Percentiles rank a stretch among this genome's conserved stretches.
Conservation (phyloP, 192 early-diverging fungal genomes). For the Coemansia aciculifera region DNA sequence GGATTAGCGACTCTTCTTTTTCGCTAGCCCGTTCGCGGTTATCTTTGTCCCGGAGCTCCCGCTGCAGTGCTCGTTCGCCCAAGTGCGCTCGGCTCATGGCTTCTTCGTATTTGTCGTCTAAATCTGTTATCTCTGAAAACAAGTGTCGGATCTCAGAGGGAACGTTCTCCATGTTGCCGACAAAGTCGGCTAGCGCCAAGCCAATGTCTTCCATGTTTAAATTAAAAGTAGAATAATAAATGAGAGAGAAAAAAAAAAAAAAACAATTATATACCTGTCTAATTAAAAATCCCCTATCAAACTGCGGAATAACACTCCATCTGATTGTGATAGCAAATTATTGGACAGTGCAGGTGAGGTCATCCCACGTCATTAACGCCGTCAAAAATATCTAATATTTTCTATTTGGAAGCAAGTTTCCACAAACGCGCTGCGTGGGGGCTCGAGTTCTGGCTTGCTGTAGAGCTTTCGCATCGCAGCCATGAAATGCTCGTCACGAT, state of each 20-base stretch:
- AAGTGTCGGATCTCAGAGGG: constrained; percentile 51
- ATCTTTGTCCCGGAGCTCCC: constrained; percentile 22
- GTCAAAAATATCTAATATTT: too few species aligned
- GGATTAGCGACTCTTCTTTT: constrained; percentile 26
- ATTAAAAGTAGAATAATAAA: constrained; percentile 3
- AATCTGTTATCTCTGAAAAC: constrained; percentile 47
- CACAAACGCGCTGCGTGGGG: not conserved
- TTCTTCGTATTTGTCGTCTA: constrained; percentile 51
- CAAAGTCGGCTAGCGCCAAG: constrained; percentile 51
- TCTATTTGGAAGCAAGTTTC: not conserved
- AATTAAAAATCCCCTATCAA: not conserved
- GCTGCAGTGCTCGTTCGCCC: constrained; percentile 33
- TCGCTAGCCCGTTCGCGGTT: constrained; percentile 25
- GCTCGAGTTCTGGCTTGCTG: not conserved
- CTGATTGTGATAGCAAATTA: not conserved
- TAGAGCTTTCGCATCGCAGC: too few species aligned
- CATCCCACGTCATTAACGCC: too few species aligned
- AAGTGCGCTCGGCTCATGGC: constrained; percentile 23
- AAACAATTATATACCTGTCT: not conserved
- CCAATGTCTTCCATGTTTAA: constrained; percentile 52
- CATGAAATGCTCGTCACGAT: not conserved
- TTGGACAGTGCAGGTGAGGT: not conserved
- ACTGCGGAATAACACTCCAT: not conserved
- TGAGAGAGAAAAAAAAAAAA: not conserved
- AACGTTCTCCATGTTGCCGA: constrained; percentile 53